A percentile compares a stretch with the other conserved stretches of the same genome.
Conservation (phyloP, 441 rosid genomes). For the Pelargonium australe region DNA sequence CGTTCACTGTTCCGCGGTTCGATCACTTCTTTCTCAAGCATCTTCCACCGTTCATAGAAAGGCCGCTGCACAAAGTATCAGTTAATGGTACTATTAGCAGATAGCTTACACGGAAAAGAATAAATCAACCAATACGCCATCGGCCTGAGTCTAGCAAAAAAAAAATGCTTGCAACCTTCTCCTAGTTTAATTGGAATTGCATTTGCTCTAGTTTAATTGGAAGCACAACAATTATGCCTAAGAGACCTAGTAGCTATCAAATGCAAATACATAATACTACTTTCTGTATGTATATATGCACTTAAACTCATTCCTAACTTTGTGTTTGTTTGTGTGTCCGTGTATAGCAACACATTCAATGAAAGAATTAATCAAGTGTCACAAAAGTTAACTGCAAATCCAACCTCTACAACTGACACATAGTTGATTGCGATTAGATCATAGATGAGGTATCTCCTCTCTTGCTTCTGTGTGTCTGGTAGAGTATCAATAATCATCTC, state of each 20-base stretch:
- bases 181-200: too few relatives aligned
- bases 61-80: constrained; percentile 64
- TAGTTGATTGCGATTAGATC: constrained; percentile 88
- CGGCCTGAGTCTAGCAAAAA: too few relatives aligned
- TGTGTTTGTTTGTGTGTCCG: too few relatives aligned
- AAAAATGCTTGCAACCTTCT: too few relatives aligned
- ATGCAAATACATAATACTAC: too few relatives aligned
- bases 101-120: background rate
- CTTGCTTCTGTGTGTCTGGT: constrained; percentile 87
- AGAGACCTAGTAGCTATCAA: too few relatives aligned
- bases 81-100: constrained; percentile 15
- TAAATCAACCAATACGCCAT: background rate
- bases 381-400: constrained; percentile 12
- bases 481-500: constrained; percentile 94
- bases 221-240: too few relatives aligned
- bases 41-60: constrained; percentile 91
- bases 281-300: too few relatives aligned
- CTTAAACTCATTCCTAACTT: too few relatives aligned
- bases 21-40: constrained; percentile 93
- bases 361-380: constrained; percentile 11
- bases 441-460: constrained; percentile 97
- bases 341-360: background rate
- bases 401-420: constrained; percentile 78
- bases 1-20: constrained; percentile 89
- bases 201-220: too few relatives aligned